Evolutionary conservation across 495 filamentous ascomycete species (phyloP).

Genomic region (Rhizodiscina lignyota): DNA sequence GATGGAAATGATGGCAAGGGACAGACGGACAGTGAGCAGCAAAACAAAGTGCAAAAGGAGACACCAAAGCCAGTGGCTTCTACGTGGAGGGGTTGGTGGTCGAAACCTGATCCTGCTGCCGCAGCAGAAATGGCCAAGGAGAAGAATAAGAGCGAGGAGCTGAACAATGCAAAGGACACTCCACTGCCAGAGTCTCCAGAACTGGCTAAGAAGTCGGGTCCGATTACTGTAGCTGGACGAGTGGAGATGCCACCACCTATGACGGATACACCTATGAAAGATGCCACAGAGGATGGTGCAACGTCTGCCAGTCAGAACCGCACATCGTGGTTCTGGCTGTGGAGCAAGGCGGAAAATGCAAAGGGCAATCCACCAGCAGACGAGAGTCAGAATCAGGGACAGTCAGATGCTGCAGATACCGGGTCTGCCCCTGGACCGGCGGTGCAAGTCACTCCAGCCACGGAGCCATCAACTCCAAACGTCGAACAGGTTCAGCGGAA

Average conservation of each 20-base stretch:
- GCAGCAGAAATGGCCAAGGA: constrained; percentile 12
- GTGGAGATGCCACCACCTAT: too few relatives aligned
- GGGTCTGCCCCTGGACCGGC: not conserved
- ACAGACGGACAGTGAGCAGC: not conserved
- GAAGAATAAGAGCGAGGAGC: constrained; percentile 3
- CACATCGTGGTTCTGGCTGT: constrained; percentile 22
- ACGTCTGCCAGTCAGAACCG: too few relatives aligned
- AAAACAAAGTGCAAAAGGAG: not conserved
- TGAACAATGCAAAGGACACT: constrained; percentile 12
- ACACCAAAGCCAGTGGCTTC: not conserved
- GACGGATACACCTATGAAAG: too few relatives aligned
- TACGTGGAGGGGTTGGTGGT: constrained; percentile 25
- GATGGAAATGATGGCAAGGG: not conserved
- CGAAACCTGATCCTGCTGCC: constrained; percentile 16
- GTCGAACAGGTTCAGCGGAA: constrained; percentile 2
- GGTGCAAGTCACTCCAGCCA: not conserved
- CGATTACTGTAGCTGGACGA: too few relatives aligned
- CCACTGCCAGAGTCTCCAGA: too few relatives aligned
- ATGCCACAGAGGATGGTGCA: too few relatives aligned
- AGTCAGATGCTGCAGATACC: not conserved
- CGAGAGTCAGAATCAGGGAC: not conserved
- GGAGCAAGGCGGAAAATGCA: constrained; percentile 21
- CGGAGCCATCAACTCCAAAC: constrained; percentile 11
- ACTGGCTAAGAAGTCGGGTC: too few relatives aligned
- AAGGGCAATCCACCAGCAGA: constrained; percentile 7